Evolutionary conservation across 2,329 filamentous ascomycete genomes (phyloP).

Genomic region (Arachnopeziza araneosa): DNA sequence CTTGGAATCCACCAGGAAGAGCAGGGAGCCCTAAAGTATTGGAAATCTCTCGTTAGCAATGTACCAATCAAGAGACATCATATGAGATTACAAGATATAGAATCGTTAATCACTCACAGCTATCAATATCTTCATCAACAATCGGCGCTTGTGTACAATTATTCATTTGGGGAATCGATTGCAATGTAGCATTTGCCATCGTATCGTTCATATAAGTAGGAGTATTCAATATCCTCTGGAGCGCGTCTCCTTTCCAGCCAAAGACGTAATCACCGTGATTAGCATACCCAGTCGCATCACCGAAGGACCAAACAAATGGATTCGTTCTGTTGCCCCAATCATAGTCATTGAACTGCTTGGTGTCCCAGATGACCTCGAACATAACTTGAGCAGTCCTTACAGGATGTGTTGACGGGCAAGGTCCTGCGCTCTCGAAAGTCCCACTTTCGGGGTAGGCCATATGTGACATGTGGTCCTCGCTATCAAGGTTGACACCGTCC

Average conservation of each 20-base stretch:
- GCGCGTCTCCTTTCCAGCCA: conserved; percentile 45
- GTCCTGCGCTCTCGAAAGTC: conserved; percentile 5
- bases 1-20: background rate
- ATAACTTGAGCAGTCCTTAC: conserved; percentile 4
- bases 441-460: background rate
- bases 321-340: conserved; percentile 2
- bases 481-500: conserved; percentile 15
- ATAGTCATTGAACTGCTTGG: conserved; percentile 10
- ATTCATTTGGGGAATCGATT: conserved; percentile 40
- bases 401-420: conserved; percentile 4
- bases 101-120: conserved; percentile 26
- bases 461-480: conserved; percentile 11
- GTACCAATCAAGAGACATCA: background rate
- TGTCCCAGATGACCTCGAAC: conserved; percentile 6
- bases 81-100: background rate
- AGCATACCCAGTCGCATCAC: conserved; percentile 41
- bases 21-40: background rate
- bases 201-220: conserved; percentile 41
- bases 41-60: background rate
- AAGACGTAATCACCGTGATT: conserved; percentile 55
- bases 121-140: conserved; percentile 43
- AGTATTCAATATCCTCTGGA: conserved; percentile 32
- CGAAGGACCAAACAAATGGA: conserved; percentile 6
- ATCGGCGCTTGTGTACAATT: conserved; percentile 41
- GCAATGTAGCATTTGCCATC: conserved; percentile 39